Base-by-base conservation (phyloP, 805 yeast species). In the Yarrowia deformans region DNA sequence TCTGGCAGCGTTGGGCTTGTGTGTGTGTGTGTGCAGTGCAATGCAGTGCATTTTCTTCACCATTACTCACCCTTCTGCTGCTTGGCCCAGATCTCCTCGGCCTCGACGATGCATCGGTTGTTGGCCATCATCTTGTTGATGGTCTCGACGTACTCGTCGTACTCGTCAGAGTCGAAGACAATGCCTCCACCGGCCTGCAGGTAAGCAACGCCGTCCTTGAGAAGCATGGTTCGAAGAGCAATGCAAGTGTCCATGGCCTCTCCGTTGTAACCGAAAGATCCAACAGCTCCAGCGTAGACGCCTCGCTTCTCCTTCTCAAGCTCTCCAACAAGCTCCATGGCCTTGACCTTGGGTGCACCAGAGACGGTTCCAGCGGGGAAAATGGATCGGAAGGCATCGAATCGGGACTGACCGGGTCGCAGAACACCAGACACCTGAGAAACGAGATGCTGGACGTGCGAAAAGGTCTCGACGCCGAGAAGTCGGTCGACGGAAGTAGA, bases 181-280 rank as follows among this genome's bases (percentile, higher is more conserved):
- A 95, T 95, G 70, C 99, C 99, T 69, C 99, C 99, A 72, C 99
- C 99, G 2, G 99, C 98, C 82, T 95, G 99, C 74, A 95, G 83
- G 75, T 93, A 94, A 0, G 97, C 98, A 67, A 86, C 83, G 34
- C 93, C 94, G 73, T 94, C 91, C 77, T 95, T 95, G 77, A 86
- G 89, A 55, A 95, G 93, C 99, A 95, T 94, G 0, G 99, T 95
- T 80, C 99, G 87, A 74, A 95, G 82, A 0, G 99, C 99, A 77
- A 95, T 95, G 80, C 99, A 95, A 1, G 98, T 95, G 77, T 95
- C 97, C 98, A 95, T 94, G 37, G 92, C 85, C 74, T 86, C 87
- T n/a, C 94, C 92, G 75, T 93, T 97, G 77, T 93, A 95, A 0
- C 97, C 93, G 97, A 98, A 95, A 77, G 90, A 90, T 8, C 99